Evolutionary conservation across 345 rosid species (phyloP).

Genomic region (Eucalyptus victrix): DNA sequence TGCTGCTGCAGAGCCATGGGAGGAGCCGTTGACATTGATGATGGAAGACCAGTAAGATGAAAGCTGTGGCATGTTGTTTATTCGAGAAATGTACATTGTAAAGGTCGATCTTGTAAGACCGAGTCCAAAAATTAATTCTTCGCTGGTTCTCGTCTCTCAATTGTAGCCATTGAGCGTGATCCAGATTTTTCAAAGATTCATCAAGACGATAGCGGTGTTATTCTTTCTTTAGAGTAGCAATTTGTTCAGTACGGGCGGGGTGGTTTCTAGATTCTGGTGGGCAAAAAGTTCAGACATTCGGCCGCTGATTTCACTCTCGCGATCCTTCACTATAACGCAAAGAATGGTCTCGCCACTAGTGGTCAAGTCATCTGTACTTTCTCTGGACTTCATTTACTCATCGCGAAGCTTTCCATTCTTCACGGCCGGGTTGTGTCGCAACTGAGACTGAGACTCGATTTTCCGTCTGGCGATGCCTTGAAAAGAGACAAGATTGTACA

Average conservation of each 20-base stretch:
- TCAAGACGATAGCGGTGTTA: background rate
- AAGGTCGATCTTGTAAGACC: background rate
- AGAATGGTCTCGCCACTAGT: background rate
- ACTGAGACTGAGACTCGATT: background rate
- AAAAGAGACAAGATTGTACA: background rate
- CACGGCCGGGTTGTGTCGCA: background rate
- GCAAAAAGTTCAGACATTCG: background rate
- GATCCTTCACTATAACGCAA: background rate
- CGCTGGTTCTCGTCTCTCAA: background rate
- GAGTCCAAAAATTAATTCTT: background rate
- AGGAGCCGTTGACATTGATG: background rate
- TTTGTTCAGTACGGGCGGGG: background rate
- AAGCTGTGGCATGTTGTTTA: background rate
- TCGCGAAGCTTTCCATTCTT: background rate
- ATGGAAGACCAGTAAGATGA: background rate
- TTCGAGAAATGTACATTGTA: background rate
- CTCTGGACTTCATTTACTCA: background rate
- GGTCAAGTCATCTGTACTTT: background rate
- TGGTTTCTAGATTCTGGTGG: background rate
- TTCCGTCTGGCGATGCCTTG: background rate
- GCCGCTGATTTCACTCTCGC: background rate
- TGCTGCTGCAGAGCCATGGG: background rate
- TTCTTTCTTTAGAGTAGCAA: background rate
- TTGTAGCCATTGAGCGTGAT: background rate
- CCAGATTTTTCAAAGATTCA: background rate